phyloP scores from a whole-genome alignment of 116 monocot genomes.

The Thalassia testudinum region DNA sequence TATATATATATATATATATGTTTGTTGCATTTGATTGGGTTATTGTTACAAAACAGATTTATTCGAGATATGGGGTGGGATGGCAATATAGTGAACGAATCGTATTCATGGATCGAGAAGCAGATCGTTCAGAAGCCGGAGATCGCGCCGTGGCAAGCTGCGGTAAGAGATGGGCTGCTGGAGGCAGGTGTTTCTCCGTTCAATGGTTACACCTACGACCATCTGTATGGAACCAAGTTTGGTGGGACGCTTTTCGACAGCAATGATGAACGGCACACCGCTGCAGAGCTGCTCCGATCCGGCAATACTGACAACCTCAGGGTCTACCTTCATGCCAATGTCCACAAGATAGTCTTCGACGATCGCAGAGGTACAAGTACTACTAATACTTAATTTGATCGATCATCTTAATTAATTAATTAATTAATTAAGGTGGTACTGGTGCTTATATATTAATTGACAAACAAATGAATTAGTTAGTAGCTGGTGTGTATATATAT shows the following conservation, averaged over 20 bases:
- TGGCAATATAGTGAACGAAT: constrained; percentile 55
- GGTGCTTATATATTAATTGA: no score
- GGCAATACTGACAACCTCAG: constrained; percentile 39
- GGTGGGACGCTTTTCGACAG: constrained; percentile 77
- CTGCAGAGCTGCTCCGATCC: constrained; percentile 60
- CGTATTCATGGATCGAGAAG: constrained; percentile 74
- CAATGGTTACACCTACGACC: constrained; percentile 85
- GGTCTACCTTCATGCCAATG: constrained; percentile 63
- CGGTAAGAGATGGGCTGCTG: constrained; percentile 51
- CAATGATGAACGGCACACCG: constrained; percentile 48
- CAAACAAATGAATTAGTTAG: no score
- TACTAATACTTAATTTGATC: no score
- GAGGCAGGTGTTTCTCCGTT: constrained; percentile 68
- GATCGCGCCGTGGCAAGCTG: constrained; percentile 55
- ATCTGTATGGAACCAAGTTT: constrained; percentile 70
- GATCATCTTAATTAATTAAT: no score
- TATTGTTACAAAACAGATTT: constrained; percentile 6
- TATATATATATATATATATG: no score
- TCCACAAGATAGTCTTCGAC: constrained; percentile 52
- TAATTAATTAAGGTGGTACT: no score
- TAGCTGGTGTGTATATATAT: no score
- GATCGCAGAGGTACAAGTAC: no score
- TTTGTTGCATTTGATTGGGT: no score
- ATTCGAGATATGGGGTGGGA: constrained; percentile 43
- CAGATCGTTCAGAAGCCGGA: constrained; percentile 60